Evolutionary conservation across 164 flowering plant species (phyloP), one percentile per base, ranked within the genome.

Genomic region (Magnolia officinalis): DNA sequence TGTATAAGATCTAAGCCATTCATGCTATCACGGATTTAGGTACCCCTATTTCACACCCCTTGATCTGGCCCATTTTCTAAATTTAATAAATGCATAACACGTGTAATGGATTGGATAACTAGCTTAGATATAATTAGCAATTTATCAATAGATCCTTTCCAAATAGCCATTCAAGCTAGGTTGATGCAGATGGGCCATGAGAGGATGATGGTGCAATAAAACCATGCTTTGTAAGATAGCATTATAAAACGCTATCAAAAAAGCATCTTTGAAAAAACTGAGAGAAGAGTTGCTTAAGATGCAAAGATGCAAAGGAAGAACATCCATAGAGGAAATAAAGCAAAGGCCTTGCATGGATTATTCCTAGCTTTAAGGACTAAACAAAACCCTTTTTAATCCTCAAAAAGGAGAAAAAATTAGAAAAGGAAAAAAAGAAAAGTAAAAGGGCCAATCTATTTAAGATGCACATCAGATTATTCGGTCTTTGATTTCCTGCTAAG

Each of bases 321-420:
- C 61, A 61, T 18, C 70, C 71, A 52, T 67, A 19, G 58, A 75
- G 26, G 50, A 75, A 18, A 71, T 49, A 75, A 78, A 78, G 83
- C 63, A 55, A 50, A 11, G 76, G 58, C 74, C 74, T 74, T 78
- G 72, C 70, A 50, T 29, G 80, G 66, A 63, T 75, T 78, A 75
- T 75, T 78, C 76, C 76, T 50, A 78, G 67, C 81, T 78, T 81
- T 78, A 29, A 45, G 76, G 83, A 65, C 61, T 81, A 61, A 75
- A 72, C 19, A 23, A 73, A 63, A 10, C 75, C 45, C 8, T 37
- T 64, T 31, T 50, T 58, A 20, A n/a, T 64, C 72, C 72, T 63
- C 65, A 37, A 16, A 73, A 72, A 61, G 23, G 45, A 45, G 19
- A 49, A 55, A 55, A 55, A 55, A 55, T 8, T 55, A 11, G 61